These are phyloP conservation scores for Calonectria leucothoes DNA, from an alignment of 2,329 filamentous ascomycete species.

Conservation along the genomic window DNA sequence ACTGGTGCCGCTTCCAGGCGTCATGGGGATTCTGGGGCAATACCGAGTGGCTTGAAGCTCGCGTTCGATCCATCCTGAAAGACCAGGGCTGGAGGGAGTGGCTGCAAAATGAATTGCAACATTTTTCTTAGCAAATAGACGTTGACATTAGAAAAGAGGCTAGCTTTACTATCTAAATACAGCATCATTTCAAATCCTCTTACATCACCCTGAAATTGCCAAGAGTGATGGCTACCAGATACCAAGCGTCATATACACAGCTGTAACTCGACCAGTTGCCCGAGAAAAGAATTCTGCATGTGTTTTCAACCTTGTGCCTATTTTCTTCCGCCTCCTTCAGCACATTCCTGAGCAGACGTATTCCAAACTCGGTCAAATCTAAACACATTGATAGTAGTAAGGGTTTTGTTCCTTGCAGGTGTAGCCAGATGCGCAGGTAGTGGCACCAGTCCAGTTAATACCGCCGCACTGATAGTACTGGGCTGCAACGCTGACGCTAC, in stretches of 20 bases:
- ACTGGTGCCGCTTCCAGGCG: constrained; percentile 73
- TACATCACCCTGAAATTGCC: neutral
- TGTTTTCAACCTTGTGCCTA: too few species aligned
- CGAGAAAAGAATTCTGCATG: neutral
- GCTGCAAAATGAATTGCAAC: constrained; percentile 45
- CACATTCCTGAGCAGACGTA: neutral
- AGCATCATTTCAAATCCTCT: neutral
- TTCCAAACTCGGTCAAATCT: neutral
- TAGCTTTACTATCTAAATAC: neutral
- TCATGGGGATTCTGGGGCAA: constrained; percentile 73
- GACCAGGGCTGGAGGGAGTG: constrained; percentile 59
- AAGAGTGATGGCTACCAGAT: neutral
- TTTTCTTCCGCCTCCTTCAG: too few species aligned
- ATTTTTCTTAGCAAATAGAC: neutral
- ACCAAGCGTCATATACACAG: neutral
- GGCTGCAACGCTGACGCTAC: neutral
- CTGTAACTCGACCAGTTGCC: too few species aligned
- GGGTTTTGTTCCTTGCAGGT: constrained; percentile 50
- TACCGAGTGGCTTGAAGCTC: constrained; percentile 66
- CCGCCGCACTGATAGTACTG: constrained; percentile 54
- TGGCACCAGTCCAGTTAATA: constrained; percentile 52
- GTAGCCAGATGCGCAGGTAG: constrained; percentile 54
- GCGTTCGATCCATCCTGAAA: constrained; percentile 61
- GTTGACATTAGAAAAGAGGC: neutral
- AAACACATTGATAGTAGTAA: constrained; percentile 53